Evolutionary conservation across 345 rosid genomes (phyloP).

Genomic region (Alliaria petiolata): DNA sequence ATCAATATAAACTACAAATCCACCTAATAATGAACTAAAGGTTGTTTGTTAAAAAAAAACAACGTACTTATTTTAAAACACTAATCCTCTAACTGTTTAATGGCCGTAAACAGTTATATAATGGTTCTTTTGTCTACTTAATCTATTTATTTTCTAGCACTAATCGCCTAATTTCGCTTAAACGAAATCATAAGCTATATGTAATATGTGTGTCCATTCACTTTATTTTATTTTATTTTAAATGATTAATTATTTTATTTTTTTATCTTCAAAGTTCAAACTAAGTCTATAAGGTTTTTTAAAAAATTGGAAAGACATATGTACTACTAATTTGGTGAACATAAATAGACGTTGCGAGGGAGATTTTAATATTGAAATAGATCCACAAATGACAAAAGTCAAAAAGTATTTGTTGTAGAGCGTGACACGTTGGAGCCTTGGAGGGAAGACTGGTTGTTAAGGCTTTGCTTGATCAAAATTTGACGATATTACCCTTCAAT

Average conservation of each 20-base stretch:
- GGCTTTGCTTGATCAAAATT: neutral
- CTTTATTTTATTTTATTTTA: neutral
- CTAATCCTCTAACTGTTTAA: no score
- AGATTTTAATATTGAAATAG: neutral
- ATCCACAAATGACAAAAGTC: constrained; percentile 16
- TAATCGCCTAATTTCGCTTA: no score
- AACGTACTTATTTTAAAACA: no score
- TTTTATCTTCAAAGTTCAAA: neutral
- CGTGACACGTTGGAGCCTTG: constrained; percentile 33
- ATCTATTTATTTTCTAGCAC: neutral
- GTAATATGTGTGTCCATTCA: neutral
- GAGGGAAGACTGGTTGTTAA: constrained; percentile 16
- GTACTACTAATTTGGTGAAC: constrained; percentile 11
- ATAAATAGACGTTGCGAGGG: constrained; percentile 18
- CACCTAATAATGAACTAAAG: neutral
- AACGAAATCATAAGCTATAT: neutral
- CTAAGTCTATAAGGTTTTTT: neutral
- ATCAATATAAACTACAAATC: neutral
- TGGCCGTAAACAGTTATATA: neutral
- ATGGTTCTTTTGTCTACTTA: neutral
- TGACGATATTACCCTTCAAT: constrained; percentile 8
- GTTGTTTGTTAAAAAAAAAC: no score
- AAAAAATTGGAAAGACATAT: constrained; percentile 1
- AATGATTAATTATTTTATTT: neutral
- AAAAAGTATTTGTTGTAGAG: constrained; percentile 18